Base-by-base conservation (phyloP, 1,284 basidiomycete species). In the Ganoderma sinense region DNA sequence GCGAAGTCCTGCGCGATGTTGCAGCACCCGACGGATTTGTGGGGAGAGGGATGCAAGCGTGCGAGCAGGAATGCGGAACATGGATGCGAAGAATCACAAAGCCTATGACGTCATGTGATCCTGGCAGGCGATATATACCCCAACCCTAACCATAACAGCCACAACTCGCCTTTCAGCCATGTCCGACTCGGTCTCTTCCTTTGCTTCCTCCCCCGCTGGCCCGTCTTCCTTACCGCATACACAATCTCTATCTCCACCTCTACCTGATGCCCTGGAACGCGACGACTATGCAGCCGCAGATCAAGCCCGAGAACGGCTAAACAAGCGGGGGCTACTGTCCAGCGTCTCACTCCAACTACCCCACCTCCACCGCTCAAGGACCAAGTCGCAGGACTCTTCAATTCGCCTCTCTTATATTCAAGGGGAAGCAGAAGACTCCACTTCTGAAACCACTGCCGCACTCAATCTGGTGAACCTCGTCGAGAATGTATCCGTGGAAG, bases 221-320 rank as follows among this genome's bases (percentile, higher is more conserved):
- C 74, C 73, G 63, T 74, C 75, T 40, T 67, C 68, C 62, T 33
- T 45, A 43, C 48, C n/a, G 33, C 29, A 36, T 20, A 62, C 59
- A 6, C 45, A 29, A 7, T 13, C 53, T 10, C 53, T 62, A 5
- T 59, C 71, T 0, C 71, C 73, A 26, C 75, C 76, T n/a, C 76
- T 77, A 7, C 80, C 77, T 20, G 73, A 64, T 62, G 64, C 73
- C 11, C 77, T 84, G 69, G 72, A 74, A 64, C 71, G 73, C 4
- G 85, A 84, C 58, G 82, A 84, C 72, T 79, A 80, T 59, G 75
- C 80, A 45, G 82, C 81, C 3, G 83, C 81, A 39, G 82, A 86
- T 11, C 73, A 80, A 20, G 89, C 86, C 36, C 84, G 85, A 45
- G 82, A 81, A 65, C 86, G 84, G 67, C 71, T 88, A 26, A 58